Base-by-base conservation (phyloP, 1,284 basidiomycete genomes). In the Austroboletus niveus region DNA sequence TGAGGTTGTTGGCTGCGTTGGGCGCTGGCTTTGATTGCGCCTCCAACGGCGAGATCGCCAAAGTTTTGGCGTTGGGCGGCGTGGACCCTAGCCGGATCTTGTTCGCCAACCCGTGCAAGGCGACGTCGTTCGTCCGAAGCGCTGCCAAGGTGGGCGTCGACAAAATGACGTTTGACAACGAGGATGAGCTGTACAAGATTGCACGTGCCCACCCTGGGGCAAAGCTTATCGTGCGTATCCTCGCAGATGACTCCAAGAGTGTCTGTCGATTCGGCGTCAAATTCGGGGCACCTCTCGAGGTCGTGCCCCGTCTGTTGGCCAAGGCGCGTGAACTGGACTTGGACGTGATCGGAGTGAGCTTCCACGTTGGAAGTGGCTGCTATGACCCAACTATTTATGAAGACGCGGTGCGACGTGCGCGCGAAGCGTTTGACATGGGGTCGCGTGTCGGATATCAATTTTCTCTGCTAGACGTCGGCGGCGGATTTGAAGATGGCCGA, bases 81-180 rank as follows among this genome's bases (percentile, higher is more conserved):
- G 74, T 91, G 51, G 76, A 80, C 51, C 85, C 94, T 2, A 77
- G 78, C 17, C 82, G 90, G 53, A 92, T 99, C 77, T 94, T 99
- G 66, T 99, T 95, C 68, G 97, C 97, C 60, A 99, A 99, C 74
- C 97, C 97, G 0, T 99, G 96, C 87, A 99, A 99, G 75, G 93
- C 96, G 1, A 80, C 84, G 8, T 96, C 93, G 8, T 98, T 97
- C 73, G 83, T 99, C 59, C 90, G 94, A 52, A 84, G 85, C 60
- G 92, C 97, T 12, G 84, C 85, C 35, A 82, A 80, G 58, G 72
- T 79, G 29, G 87, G 89, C 24, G 94, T 99, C 44, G 82, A 92
- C 63, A 85, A 85, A 74, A 98, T 98, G 92, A 98, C 96, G 0
- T 99, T 99, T 66, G 97, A 99, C 76, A 99, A 99, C 72, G 82